These are phyloP conservation scores for Candida tibetensis DNA, from an alignment of 805 yeast species.

Conservation along the genomic window DNA sequence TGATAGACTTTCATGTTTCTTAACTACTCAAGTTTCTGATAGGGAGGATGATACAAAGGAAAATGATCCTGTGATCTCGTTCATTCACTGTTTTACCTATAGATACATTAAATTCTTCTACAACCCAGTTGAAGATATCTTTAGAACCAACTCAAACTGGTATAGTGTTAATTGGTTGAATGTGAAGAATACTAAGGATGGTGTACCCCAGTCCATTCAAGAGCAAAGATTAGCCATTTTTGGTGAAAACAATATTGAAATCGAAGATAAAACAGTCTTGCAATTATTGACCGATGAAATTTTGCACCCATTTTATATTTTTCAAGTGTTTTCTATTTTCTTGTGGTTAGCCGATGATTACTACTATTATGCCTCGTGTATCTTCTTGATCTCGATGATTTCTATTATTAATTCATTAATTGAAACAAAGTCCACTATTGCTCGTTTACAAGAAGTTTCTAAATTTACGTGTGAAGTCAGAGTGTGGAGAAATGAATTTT, in stretches of 20 bases:
- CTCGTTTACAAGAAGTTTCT: slow-evolving; percentile 71
- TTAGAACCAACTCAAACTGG: slow-evolving; percentile 84
- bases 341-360: slow-evolving; percentile 92
- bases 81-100: slow-evolving; percentile 69
- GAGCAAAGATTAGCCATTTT: slow-evolving; percentile 72
- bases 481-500: slow-evolving; percentile 88
- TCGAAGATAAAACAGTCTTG: slow-evolving; percentile 65
- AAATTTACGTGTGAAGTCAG: slow-evolving; percentile 75
- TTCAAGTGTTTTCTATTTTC: slow-evolving; percentile 88
- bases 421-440: slow-evolving; percentile 80
- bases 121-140: slow-evolving; percentile 84
- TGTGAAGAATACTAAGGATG: slow-evolving; percentile 53
- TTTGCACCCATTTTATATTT: slow-evolving; percentile 91
- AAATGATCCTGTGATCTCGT: slow-evolving; percentile 65
- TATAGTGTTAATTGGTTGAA: slow-evolving; percentile 75
- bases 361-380: slow-evolving; percentile 91
- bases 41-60: slow-evolving; percentile 33
- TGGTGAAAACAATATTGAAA: slow-evolving; percentile 71
- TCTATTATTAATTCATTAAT: slow-evolving; percentile 76
- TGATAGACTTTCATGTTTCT: slow-evolving; percentile 67
- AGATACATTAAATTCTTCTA: slow-evolving; percentile 81
- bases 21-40: slow-evolving; percentile 32
- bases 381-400: slow-evolving; percentile 77
- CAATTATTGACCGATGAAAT: slow-evolving; percentile 81
- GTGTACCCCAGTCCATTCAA: slow-evolving; percentile 66